Conservation (phyloP, 2,329 filamentous ascomycete species). For the Grosmannia serpens region DNA sequence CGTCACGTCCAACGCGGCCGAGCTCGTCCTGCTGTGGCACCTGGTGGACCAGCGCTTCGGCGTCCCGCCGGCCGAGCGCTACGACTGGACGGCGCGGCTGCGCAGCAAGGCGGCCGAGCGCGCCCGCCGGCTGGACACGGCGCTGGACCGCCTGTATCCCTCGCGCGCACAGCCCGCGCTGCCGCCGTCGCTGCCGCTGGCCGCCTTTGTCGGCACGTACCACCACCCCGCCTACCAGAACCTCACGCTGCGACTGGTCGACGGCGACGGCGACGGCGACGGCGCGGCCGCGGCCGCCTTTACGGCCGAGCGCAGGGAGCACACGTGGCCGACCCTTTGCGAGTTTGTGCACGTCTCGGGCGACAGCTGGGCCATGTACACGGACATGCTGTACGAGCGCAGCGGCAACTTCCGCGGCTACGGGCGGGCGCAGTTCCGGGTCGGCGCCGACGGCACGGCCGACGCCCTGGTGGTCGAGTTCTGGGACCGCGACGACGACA, state of each 20-base stretch:
- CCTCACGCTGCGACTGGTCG: constrained; percentile 14
- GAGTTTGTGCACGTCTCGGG: constrained; percentile 24
- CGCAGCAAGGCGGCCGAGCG: not conserved
- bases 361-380: constrained; percentile 23
- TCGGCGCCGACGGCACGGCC: constrained; percentile 19
- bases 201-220: constrained; percentile 29
- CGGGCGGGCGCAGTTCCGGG: constrained; percentile 20
- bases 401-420: constrained; percentile 16
- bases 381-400: constrained; percentile 16
- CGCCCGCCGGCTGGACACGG: constrained; percentile 17
- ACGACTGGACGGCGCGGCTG: constrained; percentile 24
- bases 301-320: constrained; percentile 16
- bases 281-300: not conserved
- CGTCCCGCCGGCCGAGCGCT: constrained; percentile 21
- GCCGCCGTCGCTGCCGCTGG: constrained; percentile 23
- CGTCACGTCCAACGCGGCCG: constrained; percentile 23
- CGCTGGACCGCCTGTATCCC: constrained; percentile 25
- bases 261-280: not conserved
- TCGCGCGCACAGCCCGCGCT: constrained; percentile 21
- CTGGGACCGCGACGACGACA: constrained; percentile 7
- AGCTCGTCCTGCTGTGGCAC: constrained; percentile 22
- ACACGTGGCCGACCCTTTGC: constrained; percentile 21
- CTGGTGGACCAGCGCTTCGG: constrained; percentile 29
- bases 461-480: constrained; percentile 21
- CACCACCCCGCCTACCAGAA: constrained; percentile 29